Base-by-base conservation (phyloP, 208 protist species). In the Acanthamoeba healyi region DNA sequence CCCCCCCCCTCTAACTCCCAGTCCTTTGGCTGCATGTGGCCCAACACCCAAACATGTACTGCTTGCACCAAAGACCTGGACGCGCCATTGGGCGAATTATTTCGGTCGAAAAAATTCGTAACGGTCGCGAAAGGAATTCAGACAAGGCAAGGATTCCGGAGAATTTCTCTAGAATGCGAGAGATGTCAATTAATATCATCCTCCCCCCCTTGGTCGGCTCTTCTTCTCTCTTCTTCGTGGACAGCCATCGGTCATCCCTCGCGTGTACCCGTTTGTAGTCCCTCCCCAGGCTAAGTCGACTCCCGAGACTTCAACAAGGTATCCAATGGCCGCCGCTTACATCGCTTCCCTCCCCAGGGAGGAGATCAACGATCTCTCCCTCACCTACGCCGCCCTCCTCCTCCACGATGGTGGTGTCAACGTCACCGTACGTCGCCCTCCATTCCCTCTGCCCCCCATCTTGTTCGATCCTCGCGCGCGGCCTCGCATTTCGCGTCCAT, bases 401-500 rank as follows among this genome's bases (percentile, higher is more conserved):
- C 77, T 86, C 34, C 77, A 86, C 77, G 77, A 86, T 86, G 77
- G 77, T 86, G 77, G 77, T 26, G 77, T 86, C 77, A 86, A 86
- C 77, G 77, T 86, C 24, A 86, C 77, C 7, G 77, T 86, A 58
- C 77, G 77, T 61, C 24, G 24, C 72, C 9, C 38, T 29, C 12
- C 12, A 15, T 12, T 49, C 12, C 44, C 44, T 49, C 54, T 1
- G 22, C 54, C 2, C 7, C 54, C 54, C 9, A 7, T 24, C n/a
- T 61, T 22, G 54, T 24, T 26, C 19, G 17, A 6, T 74, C 65
- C 22, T 40, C 19, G 24, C 63, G n/a, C n/a, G n/a, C n/a, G n/a
- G n/a, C n/a, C n/a, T n/a, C n/a, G n/a, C n/a, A n/a, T n/a, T n/a
- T n/a, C n/a, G n/a, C n/a, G n/a, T n/a, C n/a, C n/a, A n/a, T n/a